Conservation (phyloP, 495 filamentous ascomycete species). For the Articulospora tetracladia region DNA sequence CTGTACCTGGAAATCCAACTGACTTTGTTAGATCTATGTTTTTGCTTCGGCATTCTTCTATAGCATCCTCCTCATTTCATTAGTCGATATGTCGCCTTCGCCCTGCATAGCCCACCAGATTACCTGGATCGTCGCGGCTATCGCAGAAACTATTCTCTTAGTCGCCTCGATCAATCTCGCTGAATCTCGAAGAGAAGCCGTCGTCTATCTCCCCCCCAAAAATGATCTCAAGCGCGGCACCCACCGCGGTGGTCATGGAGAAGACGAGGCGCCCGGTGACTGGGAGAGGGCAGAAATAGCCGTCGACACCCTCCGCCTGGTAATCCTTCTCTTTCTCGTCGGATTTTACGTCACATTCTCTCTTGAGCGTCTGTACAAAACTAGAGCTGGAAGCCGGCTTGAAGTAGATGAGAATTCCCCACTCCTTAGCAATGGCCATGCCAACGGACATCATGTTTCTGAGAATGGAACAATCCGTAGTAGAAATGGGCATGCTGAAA, state of each 20-base stretch:
- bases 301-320: constrained; percentile 54
- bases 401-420: constrained; percentile 17
- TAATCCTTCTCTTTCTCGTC: constrained; percentile 54
- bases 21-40: constrained; percentile 64
- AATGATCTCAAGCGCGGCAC: constrained; percentile 7
- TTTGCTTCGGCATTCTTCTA: constrained; percentile 60
- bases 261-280: constrained; percentile 25
- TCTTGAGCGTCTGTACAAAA: constrained; percentile 28
- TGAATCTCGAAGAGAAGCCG: constrained; percentile 49
- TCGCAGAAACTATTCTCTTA: constrained; percentile 67
- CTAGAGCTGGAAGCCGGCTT: constrained; percentile 7
- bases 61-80: constrained; percentile 64
- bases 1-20: neutral
- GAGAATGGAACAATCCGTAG: constrained; percentile 15
- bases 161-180: constrained; percentile 59
- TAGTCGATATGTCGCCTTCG: constrained; percentile 73
- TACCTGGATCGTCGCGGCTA: constrained; percentile 65
- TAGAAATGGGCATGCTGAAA: neutral
- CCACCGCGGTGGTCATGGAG: constrained; percentile 27
- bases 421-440: constrained; percentile 20
- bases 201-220: constrained; percentile 30
- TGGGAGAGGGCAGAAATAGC: constrained; percentile 65
- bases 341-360: constrained; percentile 55
- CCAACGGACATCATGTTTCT: constrained; percentile 28
- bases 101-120: constrained; percentile 69